These are phyloP conservation scores for Termitomyces titanicus DNA, from an alignment of 768 basidiomycete genomes.

Conservation along the genomic window DNA sequence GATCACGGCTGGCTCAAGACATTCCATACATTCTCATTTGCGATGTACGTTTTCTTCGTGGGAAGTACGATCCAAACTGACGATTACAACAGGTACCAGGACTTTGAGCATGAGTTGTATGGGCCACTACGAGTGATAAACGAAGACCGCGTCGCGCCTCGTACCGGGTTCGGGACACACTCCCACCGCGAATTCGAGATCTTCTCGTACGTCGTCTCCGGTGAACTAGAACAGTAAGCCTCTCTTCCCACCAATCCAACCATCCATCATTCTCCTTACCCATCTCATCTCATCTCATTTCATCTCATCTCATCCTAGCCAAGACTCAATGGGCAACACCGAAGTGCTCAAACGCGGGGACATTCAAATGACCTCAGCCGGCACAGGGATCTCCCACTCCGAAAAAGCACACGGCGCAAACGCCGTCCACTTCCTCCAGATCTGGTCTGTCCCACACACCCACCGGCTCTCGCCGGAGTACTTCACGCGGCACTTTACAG, in stretches of 20 bases:
- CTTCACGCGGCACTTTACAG: conserved; percentile 83
- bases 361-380: conserved; percentile 88
- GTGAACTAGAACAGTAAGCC: conserved; percentile 77
- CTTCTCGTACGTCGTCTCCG: conserved; percentile 81
- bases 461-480: conserved; percentile 67
- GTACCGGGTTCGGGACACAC: conserved; percentile 84
- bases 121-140: conserved; percentile 87
- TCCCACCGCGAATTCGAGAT: conserved; percentile 86
- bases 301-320: too few species aligned
- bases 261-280: too few species aligned
- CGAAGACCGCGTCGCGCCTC: conserved; percentile 79
- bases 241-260: too few species aligned
- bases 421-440: conserved; percentile 50
- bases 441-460: conserved; percentile 44
- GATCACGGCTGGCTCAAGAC: conserved; percentile 88
- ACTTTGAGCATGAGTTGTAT: conserved; percentile 51
- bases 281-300: too few species aligned
- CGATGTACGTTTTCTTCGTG: conserved; percentile 41
- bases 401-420: conserved; percentile 42
- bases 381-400: conserved; percentile 87
- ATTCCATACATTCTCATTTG: conserved; percentile 82
- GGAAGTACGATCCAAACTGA: background rate
- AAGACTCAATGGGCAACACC: conserved; percentile 89
- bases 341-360: conserved; percentile 89
- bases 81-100: conserved; percentile 48